These are phyloP conservation scores for Pulicaria dysenterica DNA, from an alignment of 129 eudicot species.

Conservation along the genomic window DNA sequence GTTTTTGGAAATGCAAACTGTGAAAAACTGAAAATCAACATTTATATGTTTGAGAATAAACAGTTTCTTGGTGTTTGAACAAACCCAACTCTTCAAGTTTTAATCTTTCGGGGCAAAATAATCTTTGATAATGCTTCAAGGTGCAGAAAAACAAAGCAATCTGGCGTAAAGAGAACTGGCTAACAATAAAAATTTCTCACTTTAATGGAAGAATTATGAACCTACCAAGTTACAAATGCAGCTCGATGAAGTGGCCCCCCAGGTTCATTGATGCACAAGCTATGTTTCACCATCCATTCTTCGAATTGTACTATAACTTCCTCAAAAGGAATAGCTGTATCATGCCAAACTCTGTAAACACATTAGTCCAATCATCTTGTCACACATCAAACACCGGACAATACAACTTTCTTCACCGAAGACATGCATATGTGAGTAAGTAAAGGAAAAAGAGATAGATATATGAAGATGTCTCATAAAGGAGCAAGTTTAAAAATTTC, in stretches of 20 bases:
- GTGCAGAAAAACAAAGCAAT: too few species aligned
- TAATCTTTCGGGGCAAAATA: too few species aligned
- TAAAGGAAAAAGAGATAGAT: neutral
- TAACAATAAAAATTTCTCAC: neutral
- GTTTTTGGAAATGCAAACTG: too few species aligned
- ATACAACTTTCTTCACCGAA: neutral
- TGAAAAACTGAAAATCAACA: too few species aligned
- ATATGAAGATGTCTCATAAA: neutral
- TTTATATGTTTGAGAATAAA: too few species aligned
- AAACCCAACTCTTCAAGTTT: too few species aligned
- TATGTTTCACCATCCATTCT: conserved; percentile 67
- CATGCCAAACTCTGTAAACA: conserved; percentile 92
- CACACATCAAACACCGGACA: neutral
- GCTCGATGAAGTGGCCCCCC: conserved; percentile 61
- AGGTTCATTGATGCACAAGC: conserved; percentile 52
- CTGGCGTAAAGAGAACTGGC: neutral
- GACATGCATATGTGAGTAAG: too few species aligned
- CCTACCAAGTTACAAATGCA: conserved; percentile 96
- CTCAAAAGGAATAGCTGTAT: conserved; percentile 78
- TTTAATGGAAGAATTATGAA: neutral
- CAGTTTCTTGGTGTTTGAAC: too few species aligned
- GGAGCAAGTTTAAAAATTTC: neutral
- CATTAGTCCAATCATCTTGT: conserved; percentile 25
- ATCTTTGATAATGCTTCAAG: too few species aligned
- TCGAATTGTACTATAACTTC: conserved; percentile 86